Percentiles rank a stretch among this genome's conserved stretches.
Conservation (phyloP, 495 filamentous ascomycete species). For the Neurospora sp. region DNA sequence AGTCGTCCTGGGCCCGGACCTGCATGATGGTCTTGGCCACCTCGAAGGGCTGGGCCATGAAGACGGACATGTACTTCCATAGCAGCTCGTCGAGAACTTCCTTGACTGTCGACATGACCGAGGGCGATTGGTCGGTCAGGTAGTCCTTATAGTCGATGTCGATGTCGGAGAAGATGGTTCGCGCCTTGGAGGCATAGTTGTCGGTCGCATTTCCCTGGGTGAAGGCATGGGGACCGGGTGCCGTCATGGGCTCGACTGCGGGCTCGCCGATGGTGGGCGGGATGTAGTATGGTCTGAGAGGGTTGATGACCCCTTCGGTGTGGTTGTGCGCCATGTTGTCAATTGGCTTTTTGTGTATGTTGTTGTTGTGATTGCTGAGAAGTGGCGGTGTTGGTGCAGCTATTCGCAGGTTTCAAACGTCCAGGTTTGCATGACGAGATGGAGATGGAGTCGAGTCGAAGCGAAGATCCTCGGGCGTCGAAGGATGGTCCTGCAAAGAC, state of each 20-base stretch:
- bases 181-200: slow-evolving; percentile 61
- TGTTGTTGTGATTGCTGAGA: slow-evolving; percentile 4
- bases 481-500: neutral
- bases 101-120: slow-evolving; percentile 58
- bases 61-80: slow-evolving; percentile 73
- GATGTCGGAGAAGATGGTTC: slow-evolving; percentile 74
- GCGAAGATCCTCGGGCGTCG: neutral
- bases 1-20: slow-evolving; percentile 48
- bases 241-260: slow-evolving; percentile 18
- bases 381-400: neutral
- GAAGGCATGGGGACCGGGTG: slow-evolving; percentile 36
- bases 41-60: slow-evolving; percentile 92
- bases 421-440: slow-evolving; percentile 5
- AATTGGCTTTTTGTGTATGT: neutral
- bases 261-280: slow-evolving; percentile 65
- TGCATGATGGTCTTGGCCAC: slow-evolving; percentile 91
- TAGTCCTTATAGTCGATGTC: slow-evolving; percentile 88
- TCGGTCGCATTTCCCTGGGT: slow-evolving; percentile 36
- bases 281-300: slow-evolving; percentile 88
- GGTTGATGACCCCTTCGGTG: slow-evolving; percentile 58
- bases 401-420: neutral
- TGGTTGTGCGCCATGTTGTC: slow-evolving; percentile 31
- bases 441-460: neutral
- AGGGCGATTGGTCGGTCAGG: slow-evolving; percentile 64
- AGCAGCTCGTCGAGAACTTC: slow-evolving; percentile 67